Conservation (phyloP, 331 rosid genomes). For the Quercus tomentella region DNA sequence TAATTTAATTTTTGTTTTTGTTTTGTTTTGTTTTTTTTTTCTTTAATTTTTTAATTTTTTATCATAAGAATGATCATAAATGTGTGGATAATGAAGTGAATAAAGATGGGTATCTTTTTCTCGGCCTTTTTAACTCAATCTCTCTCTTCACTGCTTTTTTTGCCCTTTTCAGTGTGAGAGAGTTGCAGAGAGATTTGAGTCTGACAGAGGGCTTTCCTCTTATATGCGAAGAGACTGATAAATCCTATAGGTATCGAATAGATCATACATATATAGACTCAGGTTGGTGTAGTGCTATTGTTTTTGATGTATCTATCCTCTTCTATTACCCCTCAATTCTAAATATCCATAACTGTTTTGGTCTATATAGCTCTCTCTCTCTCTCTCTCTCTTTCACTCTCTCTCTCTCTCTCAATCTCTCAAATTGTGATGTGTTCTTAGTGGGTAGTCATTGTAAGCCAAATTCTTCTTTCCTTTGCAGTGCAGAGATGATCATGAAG, state of each 20-base stretch:
- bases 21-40: not conserved
- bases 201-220: slow-evolving; percentile 62
- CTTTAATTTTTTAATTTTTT: not conserved
- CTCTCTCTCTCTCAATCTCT: slow-evolving; percentile 19
- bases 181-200: slow-evolving; percentile 80
- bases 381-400: slow-evolving; percentile 20
- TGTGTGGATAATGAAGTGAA: slow-evolving; percentile 62
- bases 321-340: slow-evolving; percentile 13
- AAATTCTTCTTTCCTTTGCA: slow-evolving; percentile 47
- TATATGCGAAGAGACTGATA: slow-evolving; percentile 29
- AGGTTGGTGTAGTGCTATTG: slow-evolving; percentile 34
- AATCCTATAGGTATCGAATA: slow-evolving; percentile 34
- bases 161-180: slow-evolving; percentile 46
- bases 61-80: slow-evolving; percentile 14
- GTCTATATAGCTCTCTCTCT: not conserved
- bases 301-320: slow-evolving; percentile 25
- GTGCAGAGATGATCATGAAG: slow-evolving; percentile 53
- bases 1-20: too few relatives aligned
- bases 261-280: slow-evolving; percentile 23
- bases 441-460: slow-evolving; percentile 32
- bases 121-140: slow-evolving; percentile 40
- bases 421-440: slow-evolving; percentile 28
- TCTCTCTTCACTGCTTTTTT: slow-evolving; percentile 33
- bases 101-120: slow-evolving; percentile 85
- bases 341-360: slow-evolving; percentile 22